Evolutionary conservation across 1,284 basidiomycete genomes (phyloP).

Genomic region (Sanghuangporus sanghuang): DNA sequence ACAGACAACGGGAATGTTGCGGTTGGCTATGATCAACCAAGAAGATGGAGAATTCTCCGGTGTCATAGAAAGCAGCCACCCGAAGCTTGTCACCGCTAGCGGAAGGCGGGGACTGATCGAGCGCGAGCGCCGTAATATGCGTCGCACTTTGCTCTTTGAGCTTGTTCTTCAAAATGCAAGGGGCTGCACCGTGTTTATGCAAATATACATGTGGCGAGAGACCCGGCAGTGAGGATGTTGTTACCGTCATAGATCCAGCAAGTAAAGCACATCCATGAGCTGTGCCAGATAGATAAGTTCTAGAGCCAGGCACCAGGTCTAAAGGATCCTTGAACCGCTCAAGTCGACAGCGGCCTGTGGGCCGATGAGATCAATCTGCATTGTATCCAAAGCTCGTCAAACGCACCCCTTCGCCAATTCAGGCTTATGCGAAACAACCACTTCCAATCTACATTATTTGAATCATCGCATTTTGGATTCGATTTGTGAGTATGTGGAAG

Average conservation of each 20-base stretch:
- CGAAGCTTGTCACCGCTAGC: slow-evolving; percentile 32
- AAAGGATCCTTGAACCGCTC: slow-evolving; percentile 29
- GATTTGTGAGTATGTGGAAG: slow-evolving; percentile 47
- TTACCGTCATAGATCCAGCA: slow-evolving; percentile 37
- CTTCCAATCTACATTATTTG: slow-evolving; percentile 60
- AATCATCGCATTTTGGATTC: slow-evolving; percentile 13
- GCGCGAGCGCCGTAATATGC: slow-evolving; percentile 53
- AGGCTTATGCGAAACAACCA: slow-evolving; percentile 80
- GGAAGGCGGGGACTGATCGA: slow-evolving; percentile 62
- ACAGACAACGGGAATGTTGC: slow-evolving; percentile 35
- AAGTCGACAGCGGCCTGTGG: slow-evolving; percentile 50
- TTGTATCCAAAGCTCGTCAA: background rate
- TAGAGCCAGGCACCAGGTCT: background rate
- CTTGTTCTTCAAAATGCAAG: slow-evolving; percentile 28
- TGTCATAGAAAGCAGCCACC: slow-evolving; percentile 58
- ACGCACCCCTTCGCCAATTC: slow-evolving; percentile 71
- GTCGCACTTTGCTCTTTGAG: slow-evolving; percentile 22
- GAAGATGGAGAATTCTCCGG: slow-evolving; percentile 60
- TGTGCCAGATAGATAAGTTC: slow-evolving; percentile 1
- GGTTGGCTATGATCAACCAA: slow-evolving; percentile 42
- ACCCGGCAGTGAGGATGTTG: slow-evolving; percentile 29
- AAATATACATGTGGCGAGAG: slow-evolving; percentile 26
- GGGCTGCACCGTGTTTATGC: slow-evolving; percentile 21
- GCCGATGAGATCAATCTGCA: background rate
- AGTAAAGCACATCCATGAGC: slow-evolving; percentile 30